Percentiles rank a stretch among this genome's conserved stretches.
These are phyloP conservation scores for Fusarium buxicola DNA, from an alignment of 2,329 filamentous ascomycete genomes.

Conservation along the genomic window DNA sequence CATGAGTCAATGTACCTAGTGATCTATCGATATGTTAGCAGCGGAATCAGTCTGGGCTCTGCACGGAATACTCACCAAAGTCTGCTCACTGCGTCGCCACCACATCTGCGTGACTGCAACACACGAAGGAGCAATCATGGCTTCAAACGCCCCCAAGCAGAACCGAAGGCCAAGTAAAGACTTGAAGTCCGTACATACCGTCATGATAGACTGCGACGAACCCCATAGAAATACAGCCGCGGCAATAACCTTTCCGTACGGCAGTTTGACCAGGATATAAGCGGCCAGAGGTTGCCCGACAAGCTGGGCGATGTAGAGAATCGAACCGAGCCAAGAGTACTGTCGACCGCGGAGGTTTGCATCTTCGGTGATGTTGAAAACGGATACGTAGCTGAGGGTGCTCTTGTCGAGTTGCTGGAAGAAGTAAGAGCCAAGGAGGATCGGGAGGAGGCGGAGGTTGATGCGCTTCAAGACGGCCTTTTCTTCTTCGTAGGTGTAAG, in stretches of 20 bases:
- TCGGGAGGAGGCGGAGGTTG: neutral
- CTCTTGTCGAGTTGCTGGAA: slow-evolving; percentile 44
- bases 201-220: slow-evolving; percentile 62
- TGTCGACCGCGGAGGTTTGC: slow-evolving; percentile 60
- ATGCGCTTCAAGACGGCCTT: neutral
- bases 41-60: slow-evolving; percentile 46
- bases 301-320: slow-evolving; percentile 51
- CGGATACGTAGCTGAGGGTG: slow-evolving; percentile 69
- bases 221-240: slow-evolving; percentile 66
- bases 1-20: neutral
- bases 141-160: slow-evolving; percentile 60
- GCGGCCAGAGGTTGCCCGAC: slow-evolving; percentile 65
- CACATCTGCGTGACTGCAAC: slow-evolving; percentile 53
- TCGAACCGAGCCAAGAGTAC: slow-evolving; percentile 72
- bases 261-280: slow-evolving; percentile 65
- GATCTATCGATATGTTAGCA: neutral
- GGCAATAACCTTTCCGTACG: slow-evolving; percentile 65
- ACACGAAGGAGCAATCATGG: slow-evolving; percentile 53
- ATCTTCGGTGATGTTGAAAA: slow-evolving; percentile 70
- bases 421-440: neutral
- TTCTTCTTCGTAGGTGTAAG: neutral
- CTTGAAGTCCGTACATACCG: slow-evolving; percentile 60
- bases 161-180: slow-evolving; percentile 59
- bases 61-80: slow-evolving; percentile 43
- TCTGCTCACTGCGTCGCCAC: slow-evolving; percentile 51